Evolutionary conservation across 352 stramenopile genomes (phyloP), one percentile per base, ranked within the genome.

Genomic region (Phytophthora kernoviae): DNA sequence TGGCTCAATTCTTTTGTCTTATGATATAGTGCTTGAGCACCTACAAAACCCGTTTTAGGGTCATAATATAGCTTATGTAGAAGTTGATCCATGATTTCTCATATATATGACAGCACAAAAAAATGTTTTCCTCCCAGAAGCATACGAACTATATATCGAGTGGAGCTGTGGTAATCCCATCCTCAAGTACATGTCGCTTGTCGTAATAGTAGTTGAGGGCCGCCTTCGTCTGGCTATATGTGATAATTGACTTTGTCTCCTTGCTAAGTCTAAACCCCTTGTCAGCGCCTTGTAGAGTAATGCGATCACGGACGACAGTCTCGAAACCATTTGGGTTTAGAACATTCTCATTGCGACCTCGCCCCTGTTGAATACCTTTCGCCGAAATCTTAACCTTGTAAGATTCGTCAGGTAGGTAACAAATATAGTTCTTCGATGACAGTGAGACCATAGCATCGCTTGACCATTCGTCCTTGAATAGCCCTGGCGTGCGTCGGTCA

Each of bases 61-160:
- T 64, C 46, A 52, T 69, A 44, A 30, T 64, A 69, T 14, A 69
- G 54, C 11, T 59, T 58, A n/a, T n/a, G n/a, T n/a, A n/a, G n/a
- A n/a, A n/a, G n/a, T n/a, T n/a, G n/a, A n/a, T n/a, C n/a, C n/a
- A n/a, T n/a, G n/a, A n/a, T n/a, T n/a, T n/a, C n/a, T n/a, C n/a
- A n/a, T n/a, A n/a, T n/a, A n/a, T n/a, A n/a, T n/a, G n/a, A n/a
- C n/a, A n/a, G n/a, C n/a, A n/a, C n/a, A n/a, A n/a, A n/a, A n/a
- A n/a, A n/a, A n/a, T n/a, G n/a, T n/a, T n/a, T n/a, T n/a, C n/a
- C n/a, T n/a, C n/a, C n/a, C n/a, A n/a, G n/a, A n/a, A n/a, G n/a
- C n/a, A n/a, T n/a, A n/a, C n/a, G n/a, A n/a, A n/a, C n/a, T n/a
- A n/a, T n/a, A n/a, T n/a, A n/a, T n/a, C n/a, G n/a, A n/a, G n/a